Base-by-base conservation (phyloP, 768 basidiomycete genomes). In the Pleurotus tuber-regium region DNA sequence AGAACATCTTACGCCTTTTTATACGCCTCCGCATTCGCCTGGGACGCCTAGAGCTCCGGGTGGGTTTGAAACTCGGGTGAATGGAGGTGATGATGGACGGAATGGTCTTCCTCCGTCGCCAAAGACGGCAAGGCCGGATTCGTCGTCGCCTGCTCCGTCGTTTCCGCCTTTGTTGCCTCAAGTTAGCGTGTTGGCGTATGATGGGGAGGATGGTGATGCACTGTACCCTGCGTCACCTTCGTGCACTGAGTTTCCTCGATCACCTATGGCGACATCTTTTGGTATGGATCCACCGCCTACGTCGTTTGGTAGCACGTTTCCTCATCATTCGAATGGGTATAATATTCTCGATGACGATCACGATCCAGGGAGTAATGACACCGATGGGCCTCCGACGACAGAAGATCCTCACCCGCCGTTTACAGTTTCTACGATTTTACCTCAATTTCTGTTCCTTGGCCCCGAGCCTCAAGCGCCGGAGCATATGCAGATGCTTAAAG, bases 401-500 rank as follows among this genome's bases (percentile, higher is more conserved):
- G 77, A 82, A 43, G 85, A 84, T 16, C 70, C 81, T 19, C 76
- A 81, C 57, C 82, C 84, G 4, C 67, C 69, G 4, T 98, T 97
- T 64, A 71, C 76, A n/a, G 82, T 97, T 30, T 96, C 93, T 12
- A 89, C 88, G 16, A 97, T 98, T 57, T 74, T 98, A 2, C 94
- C 95, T 2, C 80, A 83, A 52, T 97, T 97, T 70, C 72, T 98
- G 23, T 98, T 82, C 67, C 78, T 98, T 26, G 96, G 95, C 1
- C 92, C 95, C 0, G 96, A 98, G 66, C 75, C 90, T 23, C 86
- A 86, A 3, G 67, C 74, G 9, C 73, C 76, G 46, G 86, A 84
- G 55, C 91, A 98, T 59, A 87, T 92, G 14, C 73, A 80, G 18
- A 83, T 87, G 67, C 70, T 98, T 40, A 75, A 83, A 54, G 70